These are phyloP conservation scores for Knufia petricola DNA, from an alignment of 2,329 filamentous ascomycete species.

Conservation along the genomic window DNA sequence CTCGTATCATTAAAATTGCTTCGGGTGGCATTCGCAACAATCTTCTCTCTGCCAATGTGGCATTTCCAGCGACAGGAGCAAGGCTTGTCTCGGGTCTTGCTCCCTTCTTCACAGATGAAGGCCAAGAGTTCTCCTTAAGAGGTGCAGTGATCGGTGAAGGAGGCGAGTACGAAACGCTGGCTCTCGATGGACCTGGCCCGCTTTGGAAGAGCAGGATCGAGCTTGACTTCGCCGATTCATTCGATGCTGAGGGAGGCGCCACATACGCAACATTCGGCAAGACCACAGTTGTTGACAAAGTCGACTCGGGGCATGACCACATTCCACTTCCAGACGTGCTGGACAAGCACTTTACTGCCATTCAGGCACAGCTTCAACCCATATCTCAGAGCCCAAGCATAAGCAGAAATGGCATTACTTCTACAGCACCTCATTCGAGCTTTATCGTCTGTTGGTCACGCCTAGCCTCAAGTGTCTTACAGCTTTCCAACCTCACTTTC, in stretches of 20 bases:
- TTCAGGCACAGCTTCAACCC: constrained; percentile 25
- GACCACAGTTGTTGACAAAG: constrained; percentile 45
- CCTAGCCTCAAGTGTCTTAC: not conserved
- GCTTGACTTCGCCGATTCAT: constrained; percentile 46
- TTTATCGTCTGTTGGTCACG: too few relatives aligned
- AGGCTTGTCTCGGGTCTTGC: constrained; percentile 40
- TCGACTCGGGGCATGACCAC: constrained; percentile 23
- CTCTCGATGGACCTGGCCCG: constrained; percentile 63
- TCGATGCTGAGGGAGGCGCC: constrained; percentile 65
- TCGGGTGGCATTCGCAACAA: constrained; percentile 75
- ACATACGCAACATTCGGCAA: constrained; percentile 57
- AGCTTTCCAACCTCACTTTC: constrained; percentile 12
- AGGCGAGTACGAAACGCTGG: constrained; percentile 91
- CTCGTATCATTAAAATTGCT: constrained; percentile 90
- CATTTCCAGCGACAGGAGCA: constrained; percentile 41
- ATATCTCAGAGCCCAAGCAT: not conserved
- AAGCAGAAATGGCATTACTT: not conserved
- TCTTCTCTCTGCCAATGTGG: constrained; percentile 73
- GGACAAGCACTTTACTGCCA: constrained; percentile 50
- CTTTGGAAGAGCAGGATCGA: constrained; percentile 65
- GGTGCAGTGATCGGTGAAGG: constrained; percentile 82
- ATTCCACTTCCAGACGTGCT: constrained; percentile 52
- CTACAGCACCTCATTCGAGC: not conserved
- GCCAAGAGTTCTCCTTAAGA: constrained; percentile 39
- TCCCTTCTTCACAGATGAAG: constrained; percentile 45